These are phyloP conservation scores for Pseudogymnoascus sp. DNA, from an alignment of 2,329 filamentous ascomycete species.

Conservation along the genomic window DNA sequence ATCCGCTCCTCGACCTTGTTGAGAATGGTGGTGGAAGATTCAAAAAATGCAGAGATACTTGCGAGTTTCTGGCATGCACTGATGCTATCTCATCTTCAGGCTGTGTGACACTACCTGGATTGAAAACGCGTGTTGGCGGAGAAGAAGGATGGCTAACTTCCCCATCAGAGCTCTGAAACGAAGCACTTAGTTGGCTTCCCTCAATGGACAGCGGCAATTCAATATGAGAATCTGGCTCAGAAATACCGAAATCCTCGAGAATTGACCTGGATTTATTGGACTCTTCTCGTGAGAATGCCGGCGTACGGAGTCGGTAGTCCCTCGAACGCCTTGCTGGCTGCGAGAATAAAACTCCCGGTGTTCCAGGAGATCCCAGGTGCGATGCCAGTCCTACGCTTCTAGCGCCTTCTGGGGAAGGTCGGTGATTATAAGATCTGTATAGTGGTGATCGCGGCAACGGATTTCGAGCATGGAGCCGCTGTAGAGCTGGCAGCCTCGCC, in stretches of 20 bases:
- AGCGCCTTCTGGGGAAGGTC: constrained; percentile 23
- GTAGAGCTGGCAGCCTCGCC: constrained; percentile 11
- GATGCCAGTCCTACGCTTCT: constrained; percentile 20
- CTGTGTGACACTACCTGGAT: neutral
- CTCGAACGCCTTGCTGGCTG: constrained; percentile 24
- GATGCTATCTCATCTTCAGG: neutral
- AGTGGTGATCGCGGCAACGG: constrained; percentile 27
- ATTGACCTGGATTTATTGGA: constrained; percentile 26
- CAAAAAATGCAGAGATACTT: neutral
- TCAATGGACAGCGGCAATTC: neutral
- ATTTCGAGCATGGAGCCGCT: constrained; percentile 13
- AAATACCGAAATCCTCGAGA: constrained; percentile 16
- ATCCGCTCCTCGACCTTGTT: constrained; percentile 18
- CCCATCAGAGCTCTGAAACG: neutral
- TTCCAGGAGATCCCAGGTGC: constrained; percentile 20
- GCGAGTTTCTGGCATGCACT: neutral
- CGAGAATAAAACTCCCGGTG: constrained; percentile 25
- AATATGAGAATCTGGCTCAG: neutral
- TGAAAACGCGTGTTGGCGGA: neutral
- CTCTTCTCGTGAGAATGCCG: constrained; percentile 29
- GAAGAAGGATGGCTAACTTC: neutral
- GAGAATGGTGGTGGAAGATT: constrained; percentile 26
- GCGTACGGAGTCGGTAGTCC: constrained; percentile 27
- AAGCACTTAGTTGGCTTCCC: neutral
- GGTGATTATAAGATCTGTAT: constrained; percentile 26